Percentiles rank a stretch among this genome's conserved stretches.
Conservation (phyloP, 305 asterid species). For the Ajuga reptans region DNA sequence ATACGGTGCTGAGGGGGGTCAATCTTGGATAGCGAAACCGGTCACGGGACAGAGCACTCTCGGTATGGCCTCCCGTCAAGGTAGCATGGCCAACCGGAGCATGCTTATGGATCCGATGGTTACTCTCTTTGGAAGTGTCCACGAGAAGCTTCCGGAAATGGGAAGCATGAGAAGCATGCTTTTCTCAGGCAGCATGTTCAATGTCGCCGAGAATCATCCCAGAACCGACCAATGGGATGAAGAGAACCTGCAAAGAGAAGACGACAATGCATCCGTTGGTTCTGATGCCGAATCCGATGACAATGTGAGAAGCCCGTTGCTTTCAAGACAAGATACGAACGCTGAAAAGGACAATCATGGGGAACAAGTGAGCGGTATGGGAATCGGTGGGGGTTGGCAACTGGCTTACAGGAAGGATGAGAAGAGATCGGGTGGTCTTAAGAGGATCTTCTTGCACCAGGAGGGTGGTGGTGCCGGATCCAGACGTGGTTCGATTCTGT, state of each 20-base stretch:
- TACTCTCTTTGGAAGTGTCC: constrained; percentile 78
- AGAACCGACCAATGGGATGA: constrained; percentile 67
- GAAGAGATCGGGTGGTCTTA: constrained; percentile 48
- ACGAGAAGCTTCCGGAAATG: constrained; percentile 58
- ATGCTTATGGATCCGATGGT: constrained; percentile 75
- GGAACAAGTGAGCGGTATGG: constrained; percentile 53
- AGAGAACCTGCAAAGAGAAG: constrained; percentile 46
- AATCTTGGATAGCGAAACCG: constrained; percentile 85
- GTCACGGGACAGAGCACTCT: constrained; percentile 65
- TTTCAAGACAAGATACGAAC: constrained; percentile 47
- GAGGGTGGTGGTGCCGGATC: constrained; percentile 60
- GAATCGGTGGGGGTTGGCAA: constrained; percentile 99
- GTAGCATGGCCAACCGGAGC: constrained; percentile 51
- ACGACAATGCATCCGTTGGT: constrained; percentile 37
- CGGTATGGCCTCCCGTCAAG: constrained; percentile 58
- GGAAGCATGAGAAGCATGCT: constrained; percentile 86
- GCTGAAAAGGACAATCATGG: constrained; percentile 45
- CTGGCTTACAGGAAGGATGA: constrained; percentile 77
- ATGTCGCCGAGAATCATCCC: constrained; percentile 35
- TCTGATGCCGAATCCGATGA: constrained; percentile 65
- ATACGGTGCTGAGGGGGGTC: constrained; percentile 92
- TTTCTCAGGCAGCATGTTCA: constrained; percentile 77
- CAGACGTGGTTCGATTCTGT: constrained; percentile 55
- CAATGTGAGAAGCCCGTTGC: constrained; percentile 74
- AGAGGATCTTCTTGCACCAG: constrained; percentile 80